Percentiles rank a stretch among this genome's conserved stretches.
Evolutionary conservation across 768 basidiomycete species (phyloP).

Genomic region (Ramaria sp.): DNA sequence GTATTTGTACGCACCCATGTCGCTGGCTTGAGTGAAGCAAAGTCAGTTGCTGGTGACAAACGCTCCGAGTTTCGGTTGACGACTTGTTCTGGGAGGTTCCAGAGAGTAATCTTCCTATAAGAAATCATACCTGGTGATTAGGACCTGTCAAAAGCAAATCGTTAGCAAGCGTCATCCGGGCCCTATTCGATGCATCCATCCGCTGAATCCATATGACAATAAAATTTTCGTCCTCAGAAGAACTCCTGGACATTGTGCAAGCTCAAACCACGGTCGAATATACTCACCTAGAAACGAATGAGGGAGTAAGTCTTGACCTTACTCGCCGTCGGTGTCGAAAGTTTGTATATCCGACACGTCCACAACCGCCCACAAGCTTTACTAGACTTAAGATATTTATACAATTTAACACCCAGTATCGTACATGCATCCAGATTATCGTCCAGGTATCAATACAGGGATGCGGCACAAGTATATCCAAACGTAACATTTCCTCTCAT

Average conservation of each 20-base stretch:
- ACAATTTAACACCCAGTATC: too few species aligned
- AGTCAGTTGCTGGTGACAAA: constrained; percentile 1
- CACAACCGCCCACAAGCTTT: neutral
- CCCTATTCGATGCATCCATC: neutral
- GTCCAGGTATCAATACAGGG: too few species aligned
- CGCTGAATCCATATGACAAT: neutral
- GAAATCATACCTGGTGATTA: neutral
- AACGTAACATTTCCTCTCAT: too few species aligned
- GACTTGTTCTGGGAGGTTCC: neutral
- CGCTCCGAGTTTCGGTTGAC: neutral
- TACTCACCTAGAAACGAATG: neutral
- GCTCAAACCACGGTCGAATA: neutral
- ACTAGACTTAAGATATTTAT: too few species aligned
- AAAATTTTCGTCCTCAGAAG: neutral
- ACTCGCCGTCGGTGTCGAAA: neutral
- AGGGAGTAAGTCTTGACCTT: neutral
- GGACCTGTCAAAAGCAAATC: neutral
- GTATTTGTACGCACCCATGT: constrained; percentile 94
- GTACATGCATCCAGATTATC: too few species aligned
- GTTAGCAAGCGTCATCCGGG: neutral
- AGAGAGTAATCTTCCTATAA: neutral
- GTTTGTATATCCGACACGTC: neutral
- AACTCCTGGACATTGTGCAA: neutral
- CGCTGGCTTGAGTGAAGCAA: constrained; percentile 27
- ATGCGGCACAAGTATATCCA: too few species aligned